These are phyloP conservation scores for Phylloporus sp. DNA, from an alignment of 768 basidiomycete species.

Conservation along the genomic window DNA sequence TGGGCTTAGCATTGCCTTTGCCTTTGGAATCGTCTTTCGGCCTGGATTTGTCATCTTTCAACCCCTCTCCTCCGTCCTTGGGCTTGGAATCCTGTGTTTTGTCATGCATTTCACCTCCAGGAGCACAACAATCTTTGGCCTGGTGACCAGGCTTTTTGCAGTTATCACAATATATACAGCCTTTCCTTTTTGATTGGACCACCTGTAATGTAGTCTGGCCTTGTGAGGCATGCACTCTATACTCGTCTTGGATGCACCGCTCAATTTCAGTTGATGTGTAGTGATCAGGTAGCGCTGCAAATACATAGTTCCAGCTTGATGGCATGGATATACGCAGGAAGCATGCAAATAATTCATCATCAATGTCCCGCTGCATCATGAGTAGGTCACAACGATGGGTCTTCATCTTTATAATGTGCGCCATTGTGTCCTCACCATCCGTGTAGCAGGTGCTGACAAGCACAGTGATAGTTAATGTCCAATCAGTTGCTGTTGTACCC, in stretches of 20 bases:
- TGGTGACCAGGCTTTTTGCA: neutral
- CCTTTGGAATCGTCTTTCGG: neutral
- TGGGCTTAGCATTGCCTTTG: neutral
- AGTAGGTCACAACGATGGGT: neutral
- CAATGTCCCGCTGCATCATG: neutral
- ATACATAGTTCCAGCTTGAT: slow-evolving; percentile 11
- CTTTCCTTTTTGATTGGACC: neutral
- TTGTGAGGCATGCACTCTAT: neutral
- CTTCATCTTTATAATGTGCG: neutral
- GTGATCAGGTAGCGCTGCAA: slow-evolving; percentile 4
- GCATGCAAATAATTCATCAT: neutral
- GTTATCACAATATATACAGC: neutral
- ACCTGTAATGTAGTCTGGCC: neutral
- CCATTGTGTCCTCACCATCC: neutral
- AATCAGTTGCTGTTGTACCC: neutral
- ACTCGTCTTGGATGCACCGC: neutral
- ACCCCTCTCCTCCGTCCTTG: neutral
- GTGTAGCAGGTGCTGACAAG: neutral
- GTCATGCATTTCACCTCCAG: neutral
- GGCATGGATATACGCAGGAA: slow-evolving; percentile 18
- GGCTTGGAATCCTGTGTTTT: neutral
- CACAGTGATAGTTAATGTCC: neutral
- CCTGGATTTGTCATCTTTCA: too few relatives aligned
- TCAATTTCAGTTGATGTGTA: slow-evolving; percentile 13
- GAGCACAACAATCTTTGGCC: neutral